Evolutionary conservation across 148 eudicot genomes (phyloP).

Genomic region (Chenopodium formosanum): DNA sequence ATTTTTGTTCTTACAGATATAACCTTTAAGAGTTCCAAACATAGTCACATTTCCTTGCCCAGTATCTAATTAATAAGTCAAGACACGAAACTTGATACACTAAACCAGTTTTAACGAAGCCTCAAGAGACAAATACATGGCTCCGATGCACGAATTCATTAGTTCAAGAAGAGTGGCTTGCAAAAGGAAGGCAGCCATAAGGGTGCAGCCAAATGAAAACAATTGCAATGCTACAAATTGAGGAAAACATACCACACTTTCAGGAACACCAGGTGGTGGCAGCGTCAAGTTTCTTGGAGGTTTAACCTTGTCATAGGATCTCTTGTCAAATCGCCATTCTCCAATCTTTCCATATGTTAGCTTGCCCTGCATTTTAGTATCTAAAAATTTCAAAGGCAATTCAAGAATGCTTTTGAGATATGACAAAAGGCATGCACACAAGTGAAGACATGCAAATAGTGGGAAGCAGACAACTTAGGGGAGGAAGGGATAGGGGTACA

Average conservation of each 20-base stretch:
- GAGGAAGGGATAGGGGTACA: not conserved
- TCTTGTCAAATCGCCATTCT: constrained; percentile 98
- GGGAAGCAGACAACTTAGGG: not conserved
- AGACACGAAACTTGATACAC: not conserved
- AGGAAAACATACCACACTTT: constrained; percentile 79
- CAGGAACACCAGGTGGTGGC: constrained; percentile 97
- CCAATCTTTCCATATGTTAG: constrained; percentile 93
- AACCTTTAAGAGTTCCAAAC: not conserved
- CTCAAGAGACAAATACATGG: not conserved
- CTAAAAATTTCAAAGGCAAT: not conserved
- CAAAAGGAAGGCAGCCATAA: constrained; percentile 3
- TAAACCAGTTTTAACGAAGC: not conserved
- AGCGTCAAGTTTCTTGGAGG: constrained; percentile 87
- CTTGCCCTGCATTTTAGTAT: constrained; percentile 56
- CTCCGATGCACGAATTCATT: not conserved
- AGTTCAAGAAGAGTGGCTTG: not conserved
- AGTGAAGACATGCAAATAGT: not conserved
- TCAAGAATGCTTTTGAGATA: constrained; percentile 6
- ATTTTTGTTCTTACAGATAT: too few species aligned
- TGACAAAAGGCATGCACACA: not conserved
- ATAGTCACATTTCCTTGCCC: not conserved
- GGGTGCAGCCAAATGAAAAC: not conserved
- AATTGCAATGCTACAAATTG: constrained; percentile 8
- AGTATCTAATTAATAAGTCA: not conserved
- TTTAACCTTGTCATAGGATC: constrained; percentile 60